Percentiles rank a stretch among this genome's conserved stretches.
Conservation (phyloP, 208 protist genomes). For the Zelonia costaricensis region DNA sequence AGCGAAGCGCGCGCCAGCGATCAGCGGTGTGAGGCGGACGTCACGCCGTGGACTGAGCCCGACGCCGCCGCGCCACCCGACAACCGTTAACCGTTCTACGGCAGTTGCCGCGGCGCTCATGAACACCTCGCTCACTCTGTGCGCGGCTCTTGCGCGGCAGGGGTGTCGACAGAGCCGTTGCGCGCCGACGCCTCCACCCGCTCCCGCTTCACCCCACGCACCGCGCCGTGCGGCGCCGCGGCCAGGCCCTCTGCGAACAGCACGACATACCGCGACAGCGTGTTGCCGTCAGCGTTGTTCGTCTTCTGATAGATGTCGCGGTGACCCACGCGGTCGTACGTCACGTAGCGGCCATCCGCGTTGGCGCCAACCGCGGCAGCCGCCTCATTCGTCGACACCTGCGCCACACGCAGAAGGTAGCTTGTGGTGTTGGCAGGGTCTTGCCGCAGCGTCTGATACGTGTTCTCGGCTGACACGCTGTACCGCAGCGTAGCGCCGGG, state of each 20-base stretch:
- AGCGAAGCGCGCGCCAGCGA: no score
- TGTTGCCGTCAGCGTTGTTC: slow-evolving; percentile 42
- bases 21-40: no score
- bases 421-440: slow-evolving; percentile 71
- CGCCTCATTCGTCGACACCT: slow-evolving; percentile 11
- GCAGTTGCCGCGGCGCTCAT: no score
- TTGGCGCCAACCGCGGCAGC: slow-evolving; percentile 33
- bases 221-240: background rate
- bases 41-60: no score
- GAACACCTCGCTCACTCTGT: slow-evolving; percentile 10
- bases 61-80: no score
- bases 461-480: slow-evolving; percentile 56
- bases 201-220: slow-evolving; percentile 24
- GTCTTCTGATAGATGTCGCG: slow-evolving; percentile 71
- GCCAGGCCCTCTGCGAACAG: slow-evolving; percentile 44
- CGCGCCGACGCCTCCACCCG: slow-evolving; percentile 12
- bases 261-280: slow-evolving; percentile 61
- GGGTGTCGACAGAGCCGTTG: background rate
- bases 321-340: slow-evolving; percentile 67
- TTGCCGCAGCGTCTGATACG: slow-evolving; percentile 58
- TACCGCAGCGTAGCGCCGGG: slow-evolving; percentile 37
- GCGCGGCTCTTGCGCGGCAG: slow-evolving; percentile 4
- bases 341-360: slow-evolving; percentile 50
- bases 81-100: no score
- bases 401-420: slow-evolving; percentile 52